A percentile compares a stretch with the other conserved stretches of the same genome.
These are phyloP conservation scores for Penicillium psychrosexuale DNA, from an alignment of 2,329 filamentous ascomycete genomes.

Conservation along the genomic window DNA sequence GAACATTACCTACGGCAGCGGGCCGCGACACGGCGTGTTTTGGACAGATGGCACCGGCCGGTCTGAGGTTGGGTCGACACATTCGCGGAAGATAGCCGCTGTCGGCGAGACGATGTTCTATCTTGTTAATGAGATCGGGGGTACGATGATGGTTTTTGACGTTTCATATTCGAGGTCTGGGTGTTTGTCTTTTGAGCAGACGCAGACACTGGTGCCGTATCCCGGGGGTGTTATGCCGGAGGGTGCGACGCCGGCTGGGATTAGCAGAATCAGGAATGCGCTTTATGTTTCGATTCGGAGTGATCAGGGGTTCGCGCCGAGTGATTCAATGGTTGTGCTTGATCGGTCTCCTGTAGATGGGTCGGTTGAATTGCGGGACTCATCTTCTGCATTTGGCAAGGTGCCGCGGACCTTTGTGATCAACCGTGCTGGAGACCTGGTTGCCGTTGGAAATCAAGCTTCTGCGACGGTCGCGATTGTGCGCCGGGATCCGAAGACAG, in stretches of 20 bases:
- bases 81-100: constrained; percentile 14
- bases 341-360: constrained; percentile 56
- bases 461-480: constrained; percentile 62
- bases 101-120: constrained; percentile 30
- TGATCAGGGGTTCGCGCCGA: constrained; percentile 27
- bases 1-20: constrained; percentile 51
- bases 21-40: constrained; percentile 66
- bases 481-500: constrained; percentile 57
- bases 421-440: constrained; percentile 60
- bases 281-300: constrained; percentile 35
- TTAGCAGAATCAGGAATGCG: constrained; percentile 20
- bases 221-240: constrained; percentile 25
- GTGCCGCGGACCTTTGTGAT: constrained; percentile 66
- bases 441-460: constrained; percentile 65
- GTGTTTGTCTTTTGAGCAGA: constrained; percentile 28
- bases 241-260: constrained; percentile 28
- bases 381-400: constrained; percentile 61
- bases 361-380: constrained; percentile 54
- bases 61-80: not conserved
- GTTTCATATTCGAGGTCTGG: constrained; percentile 28
- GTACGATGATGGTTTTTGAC: constrained; percentile 50
- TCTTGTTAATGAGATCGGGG: constrained; percentile 58
- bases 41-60: constrained; percentile 26
- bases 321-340: constrained; percentile 33
- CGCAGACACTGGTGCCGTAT: constrained; percentile 28